Evolutionary conservation across 306 rosid species (phyloP).

Genomic region (Cicer arietinum): DNA sequence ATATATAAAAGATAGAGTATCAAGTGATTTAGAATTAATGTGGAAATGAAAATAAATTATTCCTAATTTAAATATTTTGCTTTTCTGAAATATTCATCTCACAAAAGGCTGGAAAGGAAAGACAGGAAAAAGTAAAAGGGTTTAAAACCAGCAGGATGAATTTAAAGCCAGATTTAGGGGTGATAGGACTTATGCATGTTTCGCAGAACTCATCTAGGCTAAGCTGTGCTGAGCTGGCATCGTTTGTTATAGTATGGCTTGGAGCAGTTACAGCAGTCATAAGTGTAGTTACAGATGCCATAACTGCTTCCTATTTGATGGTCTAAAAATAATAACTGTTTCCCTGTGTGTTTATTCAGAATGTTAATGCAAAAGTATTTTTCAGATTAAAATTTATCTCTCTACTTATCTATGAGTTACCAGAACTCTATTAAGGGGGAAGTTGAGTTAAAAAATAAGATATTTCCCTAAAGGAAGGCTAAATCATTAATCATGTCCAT

Average conservation of each 20-base stretch:
- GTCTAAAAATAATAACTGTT: not conserved
- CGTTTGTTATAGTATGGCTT: not conserved
- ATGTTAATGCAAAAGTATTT: not conserved
- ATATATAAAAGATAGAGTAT: not conserved
- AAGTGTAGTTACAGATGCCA: not conserved
- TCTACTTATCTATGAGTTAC: not conserved
- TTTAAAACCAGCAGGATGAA: conserved; percentile 1
- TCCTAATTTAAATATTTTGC: conserved; percentile 17
- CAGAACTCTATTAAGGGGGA: conserved; percentile 1
- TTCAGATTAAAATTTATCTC: not conserved
- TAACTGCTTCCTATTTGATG: not conserved
- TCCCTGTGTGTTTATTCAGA: not conserved
- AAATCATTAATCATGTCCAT: conserved; percentile 20
- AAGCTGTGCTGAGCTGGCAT: not conserved
- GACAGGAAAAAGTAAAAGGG: conserved; percentile 4
- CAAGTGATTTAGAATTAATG: conserved; percentile 8
- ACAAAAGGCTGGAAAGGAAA: not conserved
- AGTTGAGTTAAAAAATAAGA: conserved; percentile 21
- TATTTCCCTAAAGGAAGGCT: not conserved
- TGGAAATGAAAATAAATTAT: conserved; percentile 19
- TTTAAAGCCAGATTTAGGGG: conserved; percentile 29
- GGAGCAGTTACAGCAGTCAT: not conserved
- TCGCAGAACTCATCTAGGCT: not conserved
- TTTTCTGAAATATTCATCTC: conserved; percentile 23
- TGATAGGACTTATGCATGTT: not conserved